Evolutionary conservation across 2,329 filamentous ascomycete species (phyloP).

Genomic region (Thermothelomyces thermophilus): DNA sequence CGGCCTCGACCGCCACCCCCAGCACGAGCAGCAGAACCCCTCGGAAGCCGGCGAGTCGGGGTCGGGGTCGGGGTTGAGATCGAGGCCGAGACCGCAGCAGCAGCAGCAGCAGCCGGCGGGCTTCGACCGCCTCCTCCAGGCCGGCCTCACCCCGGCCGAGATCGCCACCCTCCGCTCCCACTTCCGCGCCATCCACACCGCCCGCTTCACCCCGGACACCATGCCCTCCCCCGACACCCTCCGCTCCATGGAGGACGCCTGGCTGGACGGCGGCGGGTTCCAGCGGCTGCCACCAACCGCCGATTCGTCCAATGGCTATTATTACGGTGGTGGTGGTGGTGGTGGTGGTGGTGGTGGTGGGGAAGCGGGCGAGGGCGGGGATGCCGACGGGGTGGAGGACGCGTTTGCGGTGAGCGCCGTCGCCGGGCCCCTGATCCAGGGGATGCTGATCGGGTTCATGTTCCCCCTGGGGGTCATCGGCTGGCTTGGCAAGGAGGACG

Average conservation of each 20-base stretch:
- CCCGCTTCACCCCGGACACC: conserved; percentile 78
- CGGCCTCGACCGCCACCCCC: conserved; percentile 30
- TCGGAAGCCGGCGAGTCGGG: no score
- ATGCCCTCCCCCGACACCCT: conserved; percentile 76
- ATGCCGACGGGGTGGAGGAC: conserved; percentile 33
- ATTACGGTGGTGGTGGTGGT: conserved; percentile 20
- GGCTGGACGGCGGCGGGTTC: conserved; percentile 65
- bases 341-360: conserved; percentile 25
- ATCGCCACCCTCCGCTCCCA: conserved; percentile 80
- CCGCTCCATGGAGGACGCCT: conserved; percentile 75
- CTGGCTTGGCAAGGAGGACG: conserved; percentile 81
- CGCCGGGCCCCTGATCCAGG: conserved; percentile 80
- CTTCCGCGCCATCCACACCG: conserved; percentile 77
- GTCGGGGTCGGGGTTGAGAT: no score
- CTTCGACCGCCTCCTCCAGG: conserved; percentile 76
- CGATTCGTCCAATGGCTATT: conserved; percentile 24
- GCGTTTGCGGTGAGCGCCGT: conserved; percentile 44
- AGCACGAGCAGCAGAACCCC: no score
- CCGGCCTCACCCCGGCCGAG: conserved; percentile 78
- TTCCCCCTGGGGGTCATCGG: conserved; percentile 83
- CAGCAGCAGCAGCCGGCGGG: conserved; percentile 53
- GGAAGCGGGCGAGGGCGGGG: conserved; percentile 32
- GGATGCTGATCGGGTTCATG: conserved; percentile 87
- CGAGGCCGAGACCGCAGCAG: not conserved
- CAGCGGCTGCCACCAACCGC: conserved; percentile 20